These are phyloP conservation scores for Russula olivacea DNA, from an alignment of 768 basidiomycete genomes.

Conservation along the genomic window DNA sequence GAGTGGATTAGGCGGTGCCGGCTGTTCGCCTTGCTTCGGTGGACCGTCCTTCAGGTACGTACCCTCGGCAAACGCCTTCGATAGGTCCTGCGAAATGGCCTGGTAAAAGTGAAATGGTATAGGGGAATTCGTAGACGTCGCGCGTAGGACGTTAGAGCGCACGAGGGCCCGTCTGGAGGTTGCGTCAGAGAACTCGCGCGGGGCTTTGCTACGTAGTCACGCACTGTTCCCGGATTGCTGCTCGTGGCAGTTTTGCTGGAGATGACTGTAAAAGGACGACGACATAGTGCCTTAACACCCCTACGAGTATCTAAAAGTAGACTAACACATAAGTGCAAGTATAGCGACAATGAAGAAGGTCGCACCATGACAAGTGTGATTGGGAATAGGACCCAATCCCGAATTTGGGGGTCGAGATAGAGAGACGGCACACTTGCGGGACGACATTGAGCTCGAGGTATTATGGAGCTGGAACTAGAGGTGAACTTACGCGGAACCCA, in stretches of 20 bases:
- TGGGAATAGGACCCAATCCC: constrained; percentile 91
- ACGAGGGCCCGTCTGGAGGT: constrained; percentile 60
- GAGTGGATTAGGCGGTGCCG: constrained; percentile 71
- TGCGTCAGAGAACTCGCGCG: constrained; percentile 7
- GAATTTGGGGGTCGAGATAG: constrained; percentile 92
- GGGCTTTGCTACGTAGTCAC: constrained; percentile 31
- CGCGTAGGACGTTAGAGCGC: constrained; percentile 78
- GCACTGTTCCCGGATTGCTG: constrained; percentile 89
- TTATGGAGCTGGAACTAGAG: constrained; percentile 12
- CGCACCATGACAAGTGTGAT: constrained; percentile 95
- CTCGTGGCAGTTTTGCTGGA: constrained; percentile 73
- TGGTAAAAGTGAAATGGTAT: constrained; percentile 68
- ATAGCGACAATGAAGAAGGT: constrained; percentile 1
- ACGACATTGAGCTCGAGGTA: constrained; percentile 26
- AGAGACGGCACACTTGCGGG: constrained; percentile 38
- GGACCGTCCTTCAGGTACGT: constrained; percentile 84
- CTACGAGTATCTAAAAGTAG: constrained; percentile 71
- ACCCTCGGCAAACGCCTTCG: constrained; percentile 65
- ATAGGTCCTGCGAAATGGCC: constrained; percentile 68
- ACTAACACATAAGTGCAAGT: background rate
- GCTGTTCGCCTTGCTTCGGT: constrained; percentile 52
- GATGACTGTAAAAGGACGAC: constrained; percentile 75
- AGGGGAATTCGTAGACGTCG: constrained; percentile 75
- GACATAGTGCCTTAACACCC: constrained; percentile 89
- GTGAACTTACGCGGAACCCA: constrained; percentile 19